These are phyloP conservation scores for Boletus pseudo-olivaceus DNA, from an alignment of 768 basidiomycete species.

Conservation along the genomic window DNA sequence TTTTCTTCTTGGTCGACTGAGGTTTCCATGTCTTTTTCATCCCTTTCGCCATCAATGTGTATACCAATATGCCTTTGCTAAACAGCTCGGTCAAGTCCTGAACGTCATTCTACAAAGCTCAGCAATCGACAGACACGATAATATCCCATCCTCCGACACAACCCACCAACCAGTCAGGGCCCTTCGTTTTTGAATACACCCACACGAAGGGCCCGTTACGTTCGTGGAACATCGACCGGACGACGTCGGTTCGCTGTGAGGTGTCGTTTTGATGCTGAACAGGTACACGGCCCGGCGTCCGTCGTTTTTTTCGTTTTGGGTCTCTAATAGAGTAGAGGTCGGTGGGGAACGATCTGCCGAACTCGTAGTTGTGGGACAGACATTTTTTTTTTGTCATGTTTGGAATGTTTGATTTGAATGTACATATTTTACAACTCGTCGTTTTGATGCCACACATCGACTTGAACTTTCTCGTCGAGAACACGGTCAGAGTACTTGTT, in stretches of 20 bases:
- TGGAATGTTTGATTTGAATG: conserved; percentile 11
- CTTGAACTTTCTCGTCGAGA: background rate
- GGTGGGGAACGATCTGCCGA: conserved; percentile 31
- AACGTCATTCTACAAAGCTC: background rate
- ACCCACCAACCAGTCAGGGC: conserved; percentile 62
- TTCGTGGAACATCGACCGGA: conserved; percentile 59
- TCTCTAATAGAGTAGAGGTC: conserved; percentile 64
- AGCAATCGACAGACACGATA: no score
- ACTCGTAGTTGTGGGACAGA: conserved; percentile 70
- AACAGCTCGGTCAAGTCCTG: background rate
- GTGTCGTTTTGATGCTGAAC: conserved; percentile 55
- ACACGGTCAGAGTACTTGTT: background rate
- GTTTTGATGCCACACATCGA: background rate
- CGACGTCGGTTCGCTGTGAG: conserved; percentile 40
- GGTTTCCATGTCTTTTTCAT: no score
- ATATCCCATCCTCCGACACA: background rate
- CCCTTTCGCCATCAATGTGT: background rate
- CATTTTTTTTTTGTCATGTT: conserved; percentile 30
- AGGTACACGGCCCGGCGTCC: conserved; percentile 40
- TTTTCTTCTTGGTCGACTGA: background rate
- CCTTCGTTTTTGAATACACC: conserved; percentile 34
- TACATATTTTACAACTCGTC: background rate
- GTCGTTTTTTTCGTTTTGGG: conserved; percentile 34
- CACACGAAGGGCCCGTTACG: conserved; percentile 65
- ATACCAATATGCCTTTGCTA: background rate